Evolutionary conservation across 495 filamentous ascomycete genomes (phyloP), one percentile per base, ranked within the genome.

Genomic region (Tuber melanosporum): DNA sequence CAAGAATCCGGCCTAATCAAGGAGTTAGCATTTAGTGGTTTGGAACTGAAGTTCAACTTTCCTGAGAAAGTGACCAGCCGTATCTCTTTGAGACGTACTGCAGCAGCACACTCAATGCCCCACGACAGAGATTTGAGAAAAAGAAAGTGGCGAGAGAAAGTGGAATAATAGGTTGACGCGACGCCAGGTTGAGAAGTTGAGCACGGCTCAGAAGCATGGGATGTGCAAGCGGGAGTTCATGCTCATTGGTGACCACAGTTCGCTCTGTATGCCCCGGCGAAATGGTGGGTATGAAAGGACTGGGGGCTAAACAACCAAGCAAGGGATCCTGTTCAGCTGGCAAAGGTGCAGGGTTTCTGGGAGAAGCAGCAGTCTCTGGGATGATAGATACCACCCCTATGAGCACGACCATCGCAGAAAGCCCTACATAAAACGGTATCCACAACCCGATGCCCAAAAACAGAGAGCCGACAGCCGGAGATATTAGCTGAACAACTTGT

Each of bases 351-450:
- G 52, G 32, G 39, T 42, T 52, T 39, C 57, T 36, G 26, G 26
- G 14, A 36, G 57, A 19, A 52, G 47, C 26, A 52, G 70, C 10
- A 73, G 42, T 43, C 36, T 47, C 17, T 41, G 44, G 9, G 19
- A 49, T 39, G 74, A 49, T 42, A 39, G 26, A 20, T 26, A 52
- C 74, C 20, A 73, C 45, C 41, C 57, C 32, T 32, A 32, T 17
- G 73, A 32, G 26, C 14, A 42, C 7, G 20, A 45, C 72, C 73
- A 57, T 72, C 2, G 49, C 46, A 41, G 73, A 74, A 74, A 43
- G 70, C 71, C 41, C 72, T 75, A 66, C 75, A 66, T 46, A 75
- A 76, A 66, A 75, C 14, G 17, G 52, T 57, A 43, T 22, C 14
- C 72, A 76, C 19, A 45, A 62, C 47, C 72, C 39, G 42, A 66